Evolutionary conservation across 2,329 filamentous ascomycete species (phyloP), one percentile per base, ranked within the genome.

Genomic region (Colletotrichum echinochloae): DNA sequence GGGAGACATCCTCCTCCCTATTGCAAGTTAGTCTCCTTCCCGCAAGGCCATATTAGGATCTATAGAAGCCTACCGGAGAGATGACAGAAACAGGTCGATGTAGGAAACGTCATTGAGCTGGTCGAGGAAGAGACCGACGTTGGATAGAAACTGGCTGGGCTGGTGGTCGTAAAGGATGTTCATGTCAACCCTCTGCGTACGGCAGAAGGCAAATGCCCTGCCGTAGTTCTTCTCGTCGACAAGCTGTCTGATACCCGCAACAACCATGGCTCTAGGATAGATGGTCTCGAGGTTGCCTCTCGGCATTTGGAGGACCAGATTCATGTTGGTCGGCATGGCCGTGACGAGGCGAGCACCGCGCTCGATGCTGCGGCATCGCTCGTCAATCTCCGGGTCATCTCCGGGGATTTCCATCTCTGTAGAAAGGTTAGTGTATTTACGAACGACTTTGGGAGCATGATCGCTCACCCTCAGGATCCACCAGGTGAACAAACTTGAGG

Each of bases 251-350:
- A 99, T 97, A 33, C 94, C 95, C 2, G 94, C 94, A 59, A 99
- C 85, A 0, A 99, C 95, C 82, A 99, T 91, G 18, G 95, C 95
- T 70, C 96, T 89, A 20, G 96, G 96, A 77, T 91, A 98, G 60
- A 98, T 95, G 0, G 95, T 98, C 81, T 99, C 96, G 1, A 98
- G 83, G 75, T 99, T 99, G 26, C 96, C 96, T 76, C 96, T 88
- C 1, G 96, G 96, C 93, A 98, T 98, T 79, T 99, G 96, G 4
- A 99, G 84, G 0, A 97, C 89, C 11, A 99, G 85, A 63, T 90
- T 92, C 81, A 97, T 96, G 49, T 90, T 92, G 4, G 94, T 93
- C 1, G 96, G 95, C 80, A 97, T 95, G 35, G 94, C 94, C 0
- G 94, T 96, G 28, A 99, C 90, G 18, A 99, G 87, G 59, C 90